Conservation (phyloP, 2,329 filamentous ascomycete genomes). For the Verticillium longisporum region DNA sequence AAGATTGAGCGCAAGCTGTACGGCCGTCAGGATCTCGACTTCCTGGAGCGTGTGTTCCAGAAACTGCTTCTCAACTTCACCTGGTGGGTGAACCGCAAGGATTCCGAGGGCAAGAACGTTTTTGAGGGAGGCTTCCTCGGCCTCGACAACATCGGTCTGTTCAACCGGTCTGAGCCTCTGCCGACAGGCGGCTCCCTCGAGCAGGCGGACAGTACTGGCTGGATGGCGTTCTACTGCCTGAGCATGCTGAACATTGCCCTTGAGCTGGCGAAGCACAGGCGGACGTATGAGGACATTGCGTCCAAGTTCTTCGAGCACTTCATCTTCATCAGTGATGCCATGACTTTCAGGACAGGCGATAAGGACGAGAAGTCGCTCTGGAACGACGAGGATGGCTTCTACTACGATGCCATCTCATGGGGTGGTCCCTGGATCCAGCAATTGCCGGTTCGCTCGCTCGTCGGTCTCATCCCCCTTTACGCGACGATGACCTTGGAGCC, state of each 20-base stretch:
- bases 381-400: slow-evolving; percentile 96
- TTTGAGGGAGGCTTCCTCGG: slow-evolving; percentile 96
- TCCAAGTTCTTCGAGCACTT: slow-evolving; percentile 99
- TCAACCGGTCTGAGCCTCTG: slow-evolving; percentile 92
- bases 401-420: slow-evolving; percentile 97
- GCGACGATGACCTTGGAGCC: slow-evolving; percentile 89
- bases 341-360: slow-evolving; percentile 71
- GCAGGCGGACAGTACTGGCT: slow-evolving; percentile 94
- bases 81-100: slow-evolving; percentile 99
- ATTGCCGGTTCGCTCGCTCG: slow-evolving; percentile 83
- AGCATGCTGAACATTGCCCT: slow-evolving; percentile 96
- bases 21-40: slow-evolving; percentile 88
- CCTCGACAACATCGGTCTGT: slow-evolving; percentile 93
- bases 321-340: slow-evolving; percentile 94
- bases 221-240: slow-evolving; percentile 98
- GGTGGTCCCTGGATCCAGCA: slow-evolving; percentile 91
- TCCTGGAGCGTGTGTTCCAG: slow-evolving; percentile 92
- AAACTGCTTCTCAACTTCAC: slow-evolving; percentile 95
- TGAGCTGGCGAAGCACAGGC: slow-evolving; percentile 89
- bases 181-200: slow-evolving; percentile 91
- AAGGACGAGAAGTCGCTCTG: slow-evolving; percentile 78
- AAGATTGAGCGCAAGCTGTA: slow-evolving; percentile 99
- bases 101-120: slow-evolving; percentile 89
- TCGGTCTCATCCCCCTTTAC: slow-evolving; percentile 89
- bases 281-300: slow-evolving; percentile 93